Conservation (phyloP, 495 filamentous ascomycete genomes). For the Pseudoneurospora amorphoporcata region DNA sequence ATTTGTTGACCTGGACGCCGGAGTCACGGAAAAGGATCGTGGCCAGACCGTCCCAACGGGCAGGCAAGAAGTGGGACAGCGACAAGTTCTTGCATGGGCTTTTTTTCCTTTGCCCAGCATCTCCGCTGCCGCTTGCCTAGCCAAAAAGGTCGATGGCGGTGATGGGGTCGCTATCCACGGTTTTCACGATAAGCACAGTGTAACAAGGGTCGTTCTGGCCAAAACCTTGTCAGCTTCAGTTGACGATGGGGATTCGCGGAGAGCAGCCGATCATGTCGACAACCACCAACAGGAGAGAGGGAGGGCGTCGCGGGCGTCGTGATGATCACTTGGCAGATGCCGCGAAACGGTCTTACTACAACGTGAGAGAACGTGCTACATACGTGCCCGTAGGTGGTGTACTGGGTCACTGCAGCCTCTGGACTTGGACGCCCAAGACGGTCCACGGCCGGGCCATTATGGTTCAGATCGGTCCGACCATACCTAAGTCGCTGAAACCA, state of each 20-base stretch:
- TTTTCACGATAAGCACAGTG: not conserved
- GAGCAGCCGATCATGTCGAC: not conserved
- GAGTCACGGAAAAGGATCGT: not conserved
- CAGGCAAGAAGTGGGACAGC: not conserved
- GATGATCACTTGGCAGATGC: not conserved
- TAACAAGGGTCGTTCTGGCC: not conserved
- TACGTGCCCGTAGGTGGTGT: not conserved
- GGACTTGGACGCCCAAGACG: not conserved
- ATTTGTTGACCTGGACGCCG: not conserved
- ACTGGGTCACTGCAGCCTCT: not conserved
- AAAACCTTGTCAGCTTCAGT: not conserved
- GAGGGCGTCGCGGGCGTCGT: not conserved
- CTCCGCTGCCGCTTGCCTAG: not conserved
- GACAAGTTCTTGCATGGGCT: not conserved
- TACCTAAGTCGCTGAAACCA: not conserved
- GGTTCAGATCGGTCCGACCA: not conserved
- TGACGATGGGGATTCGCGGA: not conserved
- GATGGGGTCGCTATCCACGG: not conserved
- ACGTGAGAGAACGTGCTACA: not conserved
- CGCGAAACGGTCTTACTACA: not conserved
- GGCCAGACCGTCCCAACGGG: not conserved
- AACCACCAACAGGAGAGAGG: not conserved
- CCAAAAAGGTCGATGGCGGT: not conserved
- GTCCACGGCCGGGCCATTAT: not conserved
- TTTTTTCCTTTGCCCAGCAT: not conserved